Evolutionary conservation across 176 grass and related monocot genomes (phyloP).

Genomic region (Hordeum marinum): DNA sequence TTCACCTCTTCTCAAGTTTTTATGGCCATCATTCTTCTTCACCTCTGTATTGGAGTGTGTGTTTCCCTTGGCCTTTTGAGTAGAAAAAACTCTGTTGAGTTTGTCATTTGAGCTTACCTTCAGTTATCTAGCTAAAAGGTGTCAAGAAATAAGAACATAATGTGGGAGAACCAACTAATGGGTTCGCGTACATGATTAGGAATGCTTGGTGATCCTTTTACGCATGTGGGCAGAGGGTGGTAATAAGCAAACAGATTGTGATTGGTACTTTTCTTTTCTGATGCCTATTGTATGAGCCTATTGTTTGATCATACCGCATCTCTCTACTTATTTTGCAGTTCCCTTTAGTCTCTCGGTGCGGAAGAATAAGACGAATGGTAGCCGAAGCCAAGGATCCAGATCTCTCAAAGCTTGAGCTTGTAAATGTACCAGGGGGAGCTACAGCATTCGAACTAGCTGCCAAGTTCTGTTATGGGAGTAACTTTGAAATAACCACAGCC

Average conservation of each 20-base stretch:
- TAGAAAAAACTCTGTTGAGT: neutral
- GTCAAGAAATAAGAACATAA: neutral
- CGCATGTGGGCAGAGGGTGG: too few relatives aligned
- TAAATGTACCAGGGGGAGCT: constrained; percentile 60
- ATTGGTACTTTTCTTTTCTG: neutral
- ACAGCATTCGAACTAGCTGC: constrained; percentile 67
- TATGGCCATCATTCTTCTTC: neutral
- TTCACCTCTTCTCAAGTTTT: neutral
- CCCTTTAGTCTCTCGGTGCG: constrained; percentile 55
- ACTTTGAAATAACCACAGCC: constrained; percentile 60
- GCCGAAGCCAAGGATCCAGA: constrained; percentile 30
- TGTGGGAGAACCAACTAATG: neutral
- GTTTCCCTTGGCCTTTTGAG: neutral
- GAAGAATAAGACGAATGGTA: constrained; percentile 55
- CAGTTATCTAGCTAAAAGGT: neutral
- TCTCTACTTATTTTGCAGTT: constrained; percentile 41
- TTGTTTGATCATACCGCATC: neutral
- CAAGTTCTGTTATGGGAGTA: constrained; percentile 78
- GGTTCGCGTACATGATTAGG: too few relatives aligned
- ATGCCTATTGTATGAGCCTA: neutral
- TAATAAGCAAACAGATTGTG: too few relatives aligned
- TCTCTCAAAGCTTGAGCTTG: constrained; percentile 49
- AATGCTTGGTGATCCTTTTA: too few relatives aligned
- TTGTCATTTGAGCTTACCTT: neutral
- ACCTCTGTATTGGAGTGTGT: neutral